Conservation (phyloP, 192 early-diverging fungal species). For the Nowakowskiella sp. region DNA sequence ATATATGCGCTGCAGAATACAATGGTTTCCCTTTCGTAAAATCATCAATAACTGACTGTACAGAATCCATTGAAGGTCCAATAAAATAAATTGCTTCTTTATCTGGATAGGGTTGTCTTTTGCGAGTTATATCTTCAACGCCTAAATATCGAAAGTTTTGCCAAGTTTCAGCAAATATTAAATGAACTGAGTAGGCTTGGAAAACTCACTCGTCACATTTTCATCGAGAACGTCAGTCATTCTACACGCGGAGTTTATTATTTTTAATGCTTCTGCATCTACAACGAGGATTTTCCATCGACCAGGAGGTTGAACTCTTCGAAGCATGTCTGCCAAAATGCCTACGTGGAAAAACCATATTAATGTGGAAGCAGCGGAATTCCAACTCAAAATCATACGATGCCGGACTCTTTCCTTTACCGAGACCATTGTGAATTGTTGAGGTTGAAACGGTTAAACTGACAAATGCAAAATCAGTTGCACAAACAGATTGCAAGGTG, state of each 20-base stretch:
- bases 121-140: conserved; percentile 41
- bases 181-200: background rate
- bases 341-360: too few species aligned
- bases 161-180: background rate
- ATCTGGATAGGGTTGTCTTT: conserved; percentile 42
- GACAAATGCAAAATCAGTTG: too few species aligned
- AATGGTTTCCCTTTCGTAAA: conserved; percentile 33
- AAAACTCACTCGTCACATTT: conserved; percentile 24
- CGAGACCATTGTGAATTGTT: too few species aligned
- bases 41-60: conserved; percentile 45
- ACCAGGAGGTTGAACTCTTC: conserved; percentile 39
- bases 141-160: conserved; percentile 20
- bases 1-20: conserved; percentile 40
- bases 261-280: conserved; percentile 8
- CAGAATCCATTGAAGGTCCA: conserved; percentile 29
- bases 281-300: conserved; percentile 27
- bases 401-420: too few species aligned
- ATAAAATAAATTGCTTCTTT: conserved; percentile 53
- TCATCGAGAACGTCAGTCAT: conserved; percentile 28
- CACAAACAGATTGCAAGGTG: too few species aligned
- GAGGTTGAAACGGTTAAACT: too few species aligned
- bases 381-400: too few species aligned
- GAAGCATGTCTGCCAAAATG: conserved; percentile 63
- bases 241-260: conserved; percentile 16
- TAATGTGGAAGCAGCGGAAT: too few species aligned